Conservation (phyloP, 441 rosid genomes). For the Populus hybrid region DNA sequence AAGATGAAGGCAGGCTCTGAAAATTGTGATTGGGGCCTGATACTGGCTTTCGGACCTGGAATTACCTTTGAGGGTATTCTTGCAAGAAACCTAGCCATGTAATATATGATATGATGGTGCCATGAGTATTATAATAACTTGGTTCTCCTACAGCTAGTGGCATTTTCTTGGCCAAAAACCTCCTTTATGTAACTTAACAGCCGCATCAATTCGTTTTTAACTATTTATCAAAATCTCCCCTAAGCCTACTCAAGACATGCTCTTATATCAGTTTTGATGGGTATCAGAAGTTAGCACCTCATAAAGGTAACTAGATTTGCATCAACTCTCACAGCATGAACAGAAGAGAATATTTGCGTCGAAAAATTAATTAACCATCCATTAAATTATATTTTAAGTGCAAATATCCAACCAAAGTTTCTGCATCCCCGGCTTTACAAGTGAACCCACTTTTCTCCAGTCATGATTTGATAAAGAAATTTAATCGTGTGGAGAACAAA, state of each 20-base stretch:
- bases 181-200: neutral
- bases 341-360: neutral
- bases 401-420: constrained; percentile 31
- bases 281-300: neutral
- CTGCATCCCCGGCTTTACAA: constrained; percentile 37
- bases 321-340: neutral
- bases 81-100: constrained; percentile 76
- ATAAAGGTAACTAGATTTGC: neutral
- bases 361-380: constrained; percentile 10
- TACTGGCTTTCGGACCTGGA: constrained; percentile 94
- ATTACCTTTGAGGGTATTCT: constrained; percentile 92
- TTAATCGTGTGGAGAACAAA: constrained; percentile 11
- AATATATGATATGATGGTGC: constrained; percentile 2
- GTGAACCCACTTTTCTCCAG: constrained; percentile 27
- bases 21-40: constrained; percentile 67
- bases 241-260: neutral
- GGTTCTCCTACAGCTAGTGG: neutral
- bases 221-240: neutral
- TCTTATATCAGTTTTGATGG: neutral
- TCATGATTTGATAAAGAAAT: constrained; percentile 7
- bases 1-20: constrained; percentile 31
- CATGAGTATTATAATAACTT: neutral
- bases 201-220: neutral
- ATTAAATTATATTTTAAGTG: constrained; percentile 19
- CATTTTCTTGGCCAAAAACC: neutral